These are phyloP conservation scores for Backusella tuberculispora DNA, from an alignment of 192 early-diverging fungal genomes.

Conservation along the genomic window DNA sequence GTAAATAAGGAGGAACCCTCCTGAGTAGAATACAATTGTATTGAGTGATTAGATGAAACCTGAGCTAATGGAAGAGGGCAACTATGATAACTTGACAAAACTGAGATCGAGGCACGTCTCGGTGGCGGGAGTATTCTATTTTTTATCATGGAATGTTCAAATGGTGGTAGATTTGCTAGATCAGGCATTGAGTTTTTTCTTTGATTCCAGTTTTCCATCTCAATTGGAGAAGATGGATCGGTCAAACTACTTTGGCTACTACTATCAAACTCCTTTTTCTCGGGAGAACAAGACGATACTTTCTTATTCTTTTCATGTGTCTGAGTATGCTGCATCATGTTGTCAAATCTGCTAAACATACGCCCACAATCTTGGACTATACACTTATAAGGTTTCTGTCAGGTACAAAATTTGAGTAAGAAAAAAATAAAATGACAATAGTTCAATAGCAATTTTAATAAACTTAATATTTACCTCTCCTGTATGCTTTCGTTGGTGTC, in stretches of 20 bases:
- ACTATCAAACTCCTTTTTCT: neutral
- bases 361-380: conserved; percentile 58
- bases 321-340: conserved; percentile 74
- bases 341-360: conserved; percentile 71
- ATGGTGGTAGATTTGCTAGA: neutral
- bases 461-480: conserved; percentile 33
- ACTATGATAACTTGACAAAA: neutral
- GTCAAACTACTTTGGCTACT: neutral
- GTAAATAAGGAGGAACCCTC: neutral
- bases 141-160: conserved; percentile 17
- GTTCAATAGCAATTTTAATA: neutral
- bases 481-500: conserved; percentile 46
- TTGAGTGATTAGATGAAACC: neutral
- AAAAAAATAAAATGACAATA: neutral
- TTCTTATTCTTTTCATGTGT: conserved; percentile 45
- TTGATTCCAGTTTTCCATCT: neutral
- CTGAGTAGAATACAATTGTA: neutral
- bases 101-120: conserved; percentile 6
- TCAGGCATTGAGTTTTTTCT: conserved; percentile 8
- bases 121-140: neutral
- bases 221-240: neutral
- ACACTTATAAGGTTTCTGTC: conserved; percentile 67
- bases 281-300: neutral
- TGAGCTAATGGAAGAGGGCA: neutral
- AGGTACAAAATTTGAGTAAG: conserved; percentile 25